A percentile compares a stretch with the other conserved stretches of the same genome.
Conservation (phyloP, 768 basidiomycete species). For the Tulasnella sp. region DNA sequence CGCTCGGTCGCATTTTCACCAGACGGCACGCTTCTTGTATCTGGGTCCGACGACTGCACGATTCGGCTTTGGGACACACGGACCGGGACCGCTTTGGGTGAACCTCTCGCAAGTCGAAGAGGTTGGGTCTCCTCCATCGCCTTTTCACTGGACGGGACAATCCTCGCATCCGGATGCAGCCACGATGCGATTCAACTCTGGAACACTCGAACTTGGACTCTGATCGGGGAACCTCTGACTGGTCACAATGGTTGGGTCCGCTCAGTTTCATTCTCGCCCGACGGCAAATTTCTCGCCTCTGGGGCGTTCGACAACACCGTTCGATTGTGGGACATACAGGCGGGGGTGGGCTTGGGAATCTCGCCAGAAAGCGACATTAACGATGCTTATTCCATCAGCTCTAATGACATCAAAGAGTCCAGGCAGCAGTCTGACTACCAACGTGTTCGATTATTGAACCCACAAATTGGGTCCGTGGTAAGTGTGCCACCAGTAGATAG, state of each 20-base stretch:
- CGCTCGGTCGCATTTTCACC: constrained; percentile 31
- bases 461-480: no score
- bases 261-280: neutral
- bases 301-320: neutral
- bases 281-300: neutral
- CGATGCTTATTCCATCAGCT: no score
- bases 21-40: constrained; percentile 11
- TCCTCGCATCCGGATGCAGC: neutral
- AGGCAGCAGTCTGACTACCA: no score
- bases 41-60: constrained; percentile 20
- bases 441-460: no score
- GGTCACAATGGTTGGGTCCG: neutral
- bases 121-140: neutral
- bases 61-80: constrained; percentile 18
- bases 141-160: constrained; percentile 31
- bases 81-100: neutral
- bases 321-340: neutral
- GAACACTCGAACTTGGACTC: neutral
- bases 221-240: neutral
- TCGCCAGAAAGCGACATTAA: no score
- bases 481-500: no score
- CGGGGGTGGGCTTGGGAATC: neutral
- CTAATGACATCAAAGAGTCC: no score
- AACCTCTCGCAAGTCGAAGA: neutral
- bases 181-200: constrained; percentile 12